Percentiles rank a stretch among this genome's conserved stretches.
Conservation (phyloP, 192 early-diverging fungal genomes). For the Coemansia sp. region DNA sequence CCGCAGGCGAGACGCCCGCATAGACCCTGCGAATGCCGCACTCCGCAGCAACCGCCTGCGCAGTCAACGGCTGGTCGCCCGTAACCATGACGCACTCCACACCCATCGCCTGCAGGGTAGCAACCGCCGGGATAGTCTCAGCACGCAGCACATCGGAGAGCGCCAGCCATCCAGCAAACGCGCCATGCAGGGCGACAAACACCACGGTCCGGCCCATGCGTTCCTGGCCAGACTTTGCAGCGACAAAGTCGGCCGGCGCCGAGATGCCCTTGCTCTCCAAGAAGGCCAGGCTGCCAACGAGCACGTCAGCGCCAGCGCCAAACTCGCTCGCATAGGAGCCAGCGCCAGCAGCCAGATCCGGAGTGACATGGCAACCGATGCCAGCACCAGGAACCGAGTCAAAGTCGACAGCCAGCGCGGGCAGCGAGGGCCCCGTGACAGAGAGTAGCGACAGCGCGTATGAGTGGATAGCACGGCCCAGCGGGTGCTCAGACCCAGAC, state of each 20-base stretch:
- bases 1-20: conserved; percentile 88
- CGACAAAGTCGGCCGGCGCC: conserved; percentile 17
- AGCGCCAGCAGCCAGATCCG: conserved; percentile 19
- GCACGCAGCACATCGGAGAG: conserved; percentile 87
- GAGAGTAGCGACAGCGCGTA: conserved; percentile 58
- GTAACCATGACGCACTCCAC: conserved; percentile 89
- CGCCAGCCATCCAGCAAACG: conserved; percentile 69
- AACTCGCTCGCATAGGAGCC: conserved; percentile 18
- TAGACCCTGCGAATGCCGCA: conserved; percentile 86
- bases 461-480: conserved; percentile 76
- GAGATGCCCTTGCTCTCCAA: conserved; percentile 53
- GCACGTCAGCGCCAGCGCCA: conserved; percentile 44
- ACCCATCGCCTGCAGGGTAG: conserved; percentile 73
- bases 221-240: conserved; percentile 60
- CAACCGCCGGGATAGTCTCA: conserved; percentile 71
- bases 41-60: conserved; percentile 77
- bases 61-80: conserved; percentile 87
- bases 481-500: conserved; percentile 83
- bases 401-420: conserved; percentile 62
- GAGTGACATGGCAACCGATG: conserved; percentile 61
- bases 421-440: conserved; percentile 26
- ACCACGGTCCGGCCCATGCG: conserved; percentile 77
- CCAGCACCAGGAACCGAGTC: conserved; percentile 72
- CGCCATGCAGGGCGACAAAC: conserved; percentile 67
- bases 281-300: conserved; percentile 78